A percentile compares a stretch with the other conserved stretches of the same genome.
phyloP scores from a whole-genome alignment of 176 grass and related monocot species.

The Phoenix dactylifera region DNA sequence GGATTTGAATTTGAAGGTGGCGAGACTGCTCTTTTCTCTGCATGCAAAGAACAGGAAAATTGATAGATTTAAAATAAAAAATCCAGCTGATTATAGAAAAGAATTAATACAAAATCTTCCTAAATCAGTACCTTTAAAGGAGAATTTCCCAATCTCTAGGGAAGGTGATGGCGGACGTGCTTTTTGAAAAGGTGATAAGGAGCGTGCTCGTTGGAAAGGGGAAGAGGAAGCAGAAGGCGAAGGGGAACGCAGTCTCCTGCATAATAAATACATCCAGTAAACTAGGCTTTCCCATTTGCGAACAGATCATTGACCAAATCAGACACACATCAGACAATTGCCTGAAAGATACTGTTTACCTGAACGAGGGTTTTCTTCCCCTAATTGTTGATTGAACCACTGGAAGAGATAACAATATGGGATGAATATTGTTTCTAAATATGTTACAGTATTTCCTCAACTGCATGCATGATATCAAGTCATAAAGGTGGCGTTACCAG shows the following conservation, averaged over 20 bases:
- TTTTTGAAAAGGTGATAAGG: conserved; percentile 63
- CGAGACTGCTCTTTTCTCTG: conserved; percentile 60
- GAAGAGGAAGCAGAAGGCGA: conserved; percentile 17
- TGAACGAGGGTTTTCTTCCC: conserved; percentile 32
- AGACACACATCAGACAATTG: conserved; percentile 1
- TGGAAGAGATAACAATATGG: conserved; percentile 16
- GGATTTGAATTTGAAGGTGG: conserved; percentile 51
- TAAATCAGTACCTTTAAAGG: conserved; percentile 28
- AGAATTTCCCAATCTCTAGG: conserved; percentile 21
- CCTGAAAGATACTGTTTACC: conserved; percentile 35
- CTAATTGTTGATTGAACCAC: conserved; percentile 32
- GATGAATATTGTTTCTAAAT: conserved; percentile 3
- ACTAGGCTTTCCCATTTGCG: conserved; percentile 1
- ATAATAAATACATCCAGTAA: background rate
- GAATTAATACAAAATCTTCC: too few species aligned
- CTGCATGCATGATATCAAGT: conserved; percentile 2
- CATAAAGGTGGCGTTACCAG: conserved; percentile 30
- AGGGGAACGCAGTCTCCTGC: conserved; percentile 35
- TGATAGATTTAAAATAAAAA: background rate
- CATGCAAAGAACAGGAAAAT: conserved; percentile 11
- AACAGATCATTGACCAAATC: conserved; percentile 12
- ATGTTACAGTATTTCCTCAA: background rate
- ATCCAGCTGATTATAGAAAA: too few species aligned
- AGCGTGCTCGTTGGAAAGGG: conserved; percentile 28
- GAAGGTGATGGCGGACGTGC: conserved; percentile 32